Conservation (phyloP, 768 basidiomycete genomes). For the Termitomyces bulborhizus region DNA sequence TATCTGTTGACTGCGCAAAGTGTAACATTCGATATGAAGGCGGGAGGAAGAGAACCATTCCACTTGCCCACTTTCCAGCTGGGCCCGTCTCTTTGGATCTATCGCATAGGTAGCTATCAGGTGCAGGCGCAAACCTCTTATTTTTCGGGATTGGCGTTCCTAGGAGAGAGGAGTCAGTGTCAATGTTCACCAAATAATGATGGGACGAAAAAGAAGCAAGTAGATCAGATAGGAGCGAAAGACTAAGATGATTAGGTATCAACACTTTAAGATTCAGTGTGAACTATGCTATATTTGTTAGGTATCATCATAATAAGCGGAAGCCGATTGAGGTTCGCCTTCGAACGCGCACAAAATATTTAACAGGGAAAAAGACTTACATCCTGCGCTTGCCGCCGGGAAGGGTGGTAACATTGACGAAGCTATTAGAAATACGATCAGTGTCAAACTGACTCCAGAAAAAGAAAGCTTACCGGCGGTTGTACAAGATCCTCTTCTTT, state of each 20-base stretch:
- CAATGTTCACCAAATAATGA: background rate
- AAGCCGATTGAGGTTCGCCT: background rate
- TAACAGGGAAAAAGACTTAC: constrained; percentile 43
- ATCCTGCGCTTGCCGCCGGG: constrained; percentile 94
- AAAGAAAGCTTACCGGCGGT: constrained; percentile 6
- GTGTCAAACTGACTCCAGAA: background rate
- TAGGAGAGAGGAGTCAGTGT: constrained; percentile 24
- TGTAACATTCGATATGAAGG: constrained; percentile 8
- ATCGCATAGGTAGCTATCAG: background rate
- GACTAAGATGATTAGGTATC: constrained; percentile 85
- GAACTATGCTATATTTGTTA: constrained; percentile 81
- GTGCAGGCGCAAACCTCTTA: constrained; percentile 24
- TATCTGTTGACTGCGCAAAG: constrained; percentile 17
- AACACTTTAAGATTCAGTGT: constrained; percentile 83
- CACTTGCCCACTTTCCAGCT: background rate
- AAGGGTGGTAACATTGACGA: constrained; percentile 89
- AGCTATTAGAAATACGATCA: constrained; percentile 63
- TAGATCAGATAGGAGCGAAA: constrained; percentile 99
- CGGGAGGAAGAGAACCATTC: background rate
- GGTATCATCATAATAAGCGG: constrained; percentile 45
- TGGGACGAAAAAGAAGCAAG: constrained; percentile 13
- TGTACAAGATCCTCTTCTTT: constrained; percentile 57
- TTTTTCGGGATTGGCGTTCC: constrained; percentile 67
- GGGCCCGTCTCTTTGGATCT: constrained; percentile 14
- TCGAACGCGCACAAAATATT: background rate